Evolutionary conservation across 495 filamentous ascomycete species (phyloP).

Genomic region (Darksidea phi): DNA sequence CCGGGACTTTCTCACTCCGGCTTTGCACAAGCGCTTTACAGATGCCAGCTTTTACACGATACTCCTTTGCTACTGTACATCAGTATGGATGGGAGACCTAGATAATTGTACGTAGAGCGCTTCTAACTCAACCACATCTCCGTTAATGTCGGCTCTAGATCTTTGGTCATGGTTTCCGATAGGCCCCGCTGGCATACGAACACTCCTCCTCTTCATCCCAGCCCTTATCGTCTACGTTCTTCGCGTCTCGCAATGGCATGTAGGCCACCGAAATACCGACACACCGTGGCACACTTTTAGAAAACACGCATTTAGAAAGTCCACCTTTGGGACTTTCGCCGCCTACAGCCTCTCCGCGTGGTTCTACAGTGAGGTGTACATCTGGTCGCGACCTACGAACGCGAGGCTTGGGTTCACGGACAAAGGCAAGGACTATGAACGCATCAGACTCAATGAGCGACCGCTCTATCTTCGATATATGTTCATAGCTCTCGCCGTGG

Average conservation of each 20-base stretch:
- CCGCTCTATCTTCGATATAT: slow-evolving; percentile 76
- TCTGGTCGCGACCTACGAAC: slow-evolving; percentile 66
- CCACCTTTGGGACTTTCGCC: slow-evolving; percentile 46
- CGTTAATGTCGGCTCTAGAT: slow-evolving; percentile 48
- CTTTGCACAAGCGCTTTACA: slow-evolving; percentile 82
- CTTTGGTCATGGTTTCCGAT: slow-evolving; percentile 87
- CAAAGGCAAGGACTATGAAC: slow-evolving; percentile 62
- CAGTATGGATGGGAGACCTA: slow-evolving; percentile 68
- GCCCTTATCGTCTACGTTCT: slow-evolving; percentile 70
- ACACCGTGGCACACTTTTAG: slow-evolving; percentile 64
- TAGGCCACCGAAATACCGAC: slow-evolving; percentile 65
- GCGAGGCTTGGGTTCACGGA: slow-evolving; percentile 72
- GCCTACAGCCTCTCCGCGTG: slow-evolving; percentile 66
- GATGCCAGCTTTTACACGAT: slow-evolving; percentile 66
- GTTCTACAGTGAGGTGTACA: slow-evolving; percentile 78
- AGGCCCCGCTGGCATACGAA: slow-evolving; percentile 69
- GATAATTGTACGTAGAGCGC: slow-evolving; percentile 41
- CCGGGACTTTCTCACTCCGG: slow-evolving; percentile 85
- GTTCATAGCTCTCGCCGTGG: slow-evolving; percentile 63
- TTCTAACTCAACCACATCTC: background rate
- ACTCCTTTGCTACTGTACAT: slow-evolving; percentile 69
- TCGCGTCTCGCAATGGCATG: slow-evolving; percentile 82
- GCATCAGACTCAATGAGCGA: slow-evolving; percentile 81
- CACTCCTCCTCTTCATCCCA: slow-evolving; percentile 68
- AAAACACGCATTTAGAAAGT: slow-evolving; percentile 47